Percentiles rank a stretch among this genome's conserved stretches.
Evolutionary conservation across 306 rosid genomes (phyloP).

Genomic region (Bauhinia variegata): DNA sequence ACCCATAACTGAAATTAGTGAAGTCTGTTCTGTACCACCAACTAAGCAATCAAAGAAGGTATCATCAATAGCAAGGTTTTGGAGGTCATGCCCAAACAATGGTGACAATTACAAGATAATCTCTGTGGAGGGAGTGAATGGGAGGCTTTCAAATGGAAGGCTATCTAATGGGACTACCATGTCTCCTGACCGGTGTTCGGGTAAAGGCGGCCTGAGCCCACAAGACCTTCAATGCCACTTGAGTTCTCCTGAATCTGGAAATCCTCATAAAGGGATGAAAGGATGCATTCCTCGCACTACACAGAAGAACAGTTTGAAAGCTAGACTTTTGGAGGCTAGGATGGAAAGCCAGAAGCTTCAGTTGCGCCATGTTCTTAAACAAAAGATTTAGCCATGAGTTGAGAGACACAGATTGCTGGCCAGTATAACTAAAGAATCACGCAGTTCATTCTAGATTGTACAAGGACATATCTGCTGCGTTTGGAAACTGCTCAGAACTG

Average conservation of each 20-base stretch:
- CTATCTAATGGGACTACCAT: conserved; percentile 56
- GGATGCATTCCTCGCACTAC: conserved; percentile 76
- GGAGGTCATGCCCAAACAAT: conserved; percentile 74
- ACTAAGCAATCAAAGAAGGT: conserved; percentile 69
- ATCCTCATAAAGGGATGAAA: conserved; percentile 64
- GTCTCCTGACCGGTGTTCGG: conserved; percentile 70
- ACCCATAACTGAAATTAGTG: conserved; percentile 73
- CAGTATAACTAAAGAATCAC: conserved; percentile 28
- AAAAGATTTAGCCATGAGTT: conserved; percentile 64
- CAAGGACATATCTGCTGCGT: conserved; percentile 30
- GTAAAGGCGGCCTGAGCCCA: conserved; percentile 65
- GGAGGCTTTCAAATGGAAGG: conserved; percentile 78
- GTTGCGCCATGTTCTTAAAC: conserved; percentile 85
- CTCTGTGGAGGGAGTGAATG: conserved; percentile 68
- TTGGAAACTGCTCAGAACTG: conserved; percentile 42
- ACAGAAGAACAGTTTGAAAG: conserved; percentile 81
- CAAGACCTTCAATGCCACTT: conserved; percentile 66
- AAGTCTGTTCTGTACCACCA: conserved; percentile 66
- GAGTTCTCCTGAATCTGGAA: conserved; percentile 72
- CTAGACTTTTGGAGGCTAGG: conserved; percentile 89
- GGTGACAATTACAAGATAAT: conserved; percentile 72
- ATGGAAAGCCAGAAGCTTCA: conserved; percentile 81
- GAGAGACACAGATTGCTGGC: conserved; percentile 35
- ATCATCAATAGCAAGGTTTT: conserved; percentile 74
- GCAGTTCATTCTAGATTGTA: conserved; percentile 39